Evolutionary conservation across 78 protist genomes (phyloP), one percentile per base, ranked within the genome.

Genomic region (Dictyostelium purpureum): DNA sequence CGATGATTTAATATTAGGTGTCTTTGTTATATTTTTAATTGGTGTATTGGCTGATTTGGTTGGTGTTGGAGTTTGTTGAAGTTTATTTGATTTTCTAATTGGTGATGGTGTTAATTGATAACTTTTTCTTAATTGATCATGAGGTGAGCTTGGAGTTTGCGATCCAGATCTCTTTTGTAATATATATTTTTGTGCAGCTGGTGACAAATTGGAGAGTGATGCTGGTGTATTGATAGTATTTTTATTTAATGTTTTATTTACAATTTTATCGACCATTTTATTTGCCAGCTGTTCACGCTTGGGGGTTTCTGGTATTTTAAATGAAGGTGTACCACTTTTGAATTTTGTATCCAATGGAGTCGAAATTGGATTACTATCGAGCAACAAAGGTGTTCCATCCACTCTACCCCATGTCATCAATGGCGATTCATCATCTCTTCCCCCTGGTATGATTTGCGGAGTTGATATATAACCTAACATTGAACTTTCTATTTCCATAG

Each of bases 341-440:
- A 10, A 31, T 12, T 61, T 61, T 24, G 31, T 38, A 31, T 61
- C 37, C 9, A 61, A 26, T 10, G 88, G 87, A 16, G 90, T 67
- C 2, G 89, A 42, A 37, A 71, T 61, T 0, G 90, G 66, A 6
- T 35, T 43, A 1, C 49, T 51, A 5, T 33, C 54, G 11, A 87
- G 54, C 9, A 69, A 6, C 10, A 78, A 49, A 9, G 96, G 95
- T 45, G 97, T 90, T 21, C 90, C 90, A 33, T 70, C 92, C 2
- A 90, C 42, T 42, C 28, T 67, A n/a, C 97, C 97, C 97, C 97
- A 95, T 35, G 95, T 95, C 89, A 95, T 85, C 45, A 88, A 10
- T 6, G 97, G 97, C 51, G 95, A 78, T 63, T 88, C 82, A 6
- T 45, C 94, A 19, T 2, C 71, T 10, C 24, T 57, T 40, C 61